Percentiles rank a stretch among this genome's conserved stretches.
phyloP scores from a whole-genome alignment of 2,329 filamentous ascomycete species.

The Pseudocercospora pini-densiflorae region DNA sequence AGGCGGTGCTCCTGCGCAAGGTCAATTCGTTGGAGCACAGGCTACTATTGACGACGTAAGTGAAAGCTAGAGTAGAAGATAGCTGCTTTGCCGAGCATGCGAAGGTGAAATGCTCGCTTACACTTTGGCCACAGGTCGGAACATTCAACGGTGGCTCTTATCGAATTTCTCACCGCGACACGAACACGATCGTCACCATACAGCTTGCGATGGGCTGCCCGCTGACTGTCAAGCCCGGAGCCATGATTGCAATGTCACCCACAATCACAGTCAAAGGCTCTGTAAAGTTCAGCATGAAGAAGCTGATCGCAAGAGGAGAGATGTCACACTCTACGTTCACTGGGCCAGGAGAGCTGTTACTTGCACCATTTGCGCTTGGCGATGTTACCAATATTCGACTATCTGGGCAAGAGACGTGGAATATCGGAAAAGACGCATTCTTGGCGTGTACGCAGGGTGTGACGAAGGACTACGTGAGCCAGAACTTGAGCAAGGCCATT shows the following conservation, averaged over 20 bases:
- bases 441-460: slow-evolving; percentile 86
- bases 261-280: slow-evolving; percentile 81
- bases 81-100: too few species aligned
- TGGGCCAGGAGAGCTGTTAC: slow-evolving; percentile 85
- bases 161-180: slow-evolving; percentile 88
- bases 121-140: slow-evolving; percentile 50
- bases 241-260: slow-evolving; percentile 95
- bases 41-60: slow-evolving; percentile 72
- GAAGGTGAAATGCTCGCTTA: neutral
- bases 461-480: slow-evolving; percentile 79
- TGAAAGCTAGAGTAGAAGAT: too few species aligned
- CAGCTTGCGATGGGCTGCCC: slow-evolving; percentile 91
- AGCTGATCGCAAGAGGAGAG: slow-evolving; percentile 81
- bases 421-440: slow-evolving; percentile 83
- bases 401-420: slow-evolving; percentile 69
- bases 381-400: slow-evolving; percentile 84
- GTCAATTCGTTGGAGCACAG: slow-evolving; percentile 67
- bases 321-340: slow-evolving; percentile 80
- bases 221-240: slow-evolving; percentile 77
- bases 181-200: slow-evolving; percentile 85
- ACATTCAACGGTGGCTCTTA: slow-evolving; percentile 97
- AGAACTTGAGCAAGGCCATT: slow-evolving; percentile 85
- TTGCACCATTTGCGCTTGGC: slow-evolving; percentile 79
- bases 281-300: slow-evolving; percentile 88
- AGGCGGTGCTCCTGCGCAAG: slow-evolving; percentile 48